A percentile compares a stretch with the other conserved stretches of the same genome.
phyloP scores from a whole-genome alignment of 352 stramenopile species.

The Pythium monospermum region DNA sequence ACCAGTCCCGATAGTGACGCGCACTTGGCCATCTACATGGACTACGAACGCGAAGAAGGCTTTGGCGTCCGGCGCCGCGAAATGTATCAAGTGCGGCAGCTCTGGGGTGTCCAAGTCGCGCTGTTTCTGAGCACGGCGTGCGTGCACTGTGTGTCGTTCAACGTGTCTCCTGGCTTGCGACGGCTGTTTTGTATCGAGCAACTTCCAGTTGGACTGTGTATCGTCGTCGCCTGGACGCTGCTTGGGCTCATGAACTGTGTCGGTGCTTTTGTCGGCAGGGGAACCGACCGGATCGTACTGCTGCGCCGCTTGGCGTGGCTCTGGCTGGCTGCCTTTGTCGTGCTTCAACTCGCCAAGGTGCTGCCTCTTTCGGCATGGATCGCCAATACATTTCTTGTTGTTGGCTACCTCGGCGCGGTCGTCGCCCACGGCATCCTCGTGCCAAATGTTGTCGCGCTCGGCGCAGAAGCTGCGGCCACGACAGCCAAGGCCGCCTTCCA shows the following conservation, averaged over 20 bases:
- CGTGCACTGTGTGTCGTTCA: conserved; percentile 62
- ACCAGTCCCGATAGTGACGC: background rate
- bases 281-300: conserved; percentile 37
- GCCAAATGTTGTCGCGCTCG: conserved; percentile 48
- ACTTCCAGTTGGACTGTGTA: conserved; percentile 44
- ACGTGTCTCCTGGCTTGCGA: conserved; percentile 47
- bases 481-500: background rate
- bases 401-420: conserved; percentile 33
- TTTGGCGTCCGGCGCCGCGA: conserved; percentile 1
- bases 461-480: conserved; percentile 25
- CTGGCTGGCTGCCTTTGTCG: conserved; percentile 42
- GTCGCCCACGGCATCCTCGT: conserved; percentile 45
- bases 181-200: conserved; percentile 40
- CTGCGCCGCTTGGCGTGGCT: conserved; percentile 33
- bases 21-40: conserved; percentile 19
- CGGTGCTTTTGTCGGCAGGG: conserved; percentile 43
- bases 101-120: conserved; percentile 28
- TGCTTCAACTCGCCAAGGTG: conserved; percentile 33
- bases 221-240: conserved; percentile 54
- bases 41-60: conserved; percentile 14
- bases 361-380: conserved; percentile 24
- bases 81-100: conserved; percentile 7
- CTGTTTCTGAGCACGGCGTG: conserved; percentile 52
- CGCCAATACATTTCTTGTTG: conserved; percentile 27
- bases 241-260: conserved; percentile 47